phyloP scores from a whole-genome alignment of 73 alveolate species.

The Tetrahymena borealis region DNA sequence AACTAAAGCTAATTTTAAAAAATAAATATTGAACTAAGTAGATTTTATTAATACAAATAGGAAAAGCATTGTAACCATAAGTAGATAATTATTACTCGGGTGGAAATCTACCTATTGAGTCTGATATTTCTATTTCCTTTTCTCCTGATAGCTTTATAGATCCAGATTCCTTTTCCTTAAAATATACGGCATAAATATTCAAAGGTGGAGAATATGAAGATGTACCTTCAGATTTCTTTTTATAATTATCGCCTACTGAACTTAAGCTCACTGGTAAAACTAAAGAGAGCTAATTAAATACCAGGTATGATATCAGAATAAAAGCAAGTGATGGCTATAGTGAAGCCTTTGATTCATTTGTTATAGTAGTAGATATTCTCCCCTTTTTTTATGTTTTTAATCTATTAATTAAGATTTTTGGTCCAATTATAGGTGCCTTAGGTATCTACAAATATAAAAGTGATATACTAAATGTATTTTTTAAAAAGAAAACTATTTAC shows the following conservation, averaged over 20 bases:
- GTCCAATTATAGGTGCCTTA: background rate
- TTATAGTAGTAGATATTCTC: background rate
- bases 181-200: background rate
- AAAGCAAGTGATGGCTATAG: background rate
- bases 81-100: background rate
- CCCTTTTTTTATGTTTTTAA: background rate
- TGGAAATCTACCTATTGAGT: background rate
- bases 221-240: background rate
- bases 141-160: background rate
- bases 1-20: no score
- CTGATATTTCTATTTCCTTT: background rate
- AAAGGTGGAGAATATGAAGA: background rate
- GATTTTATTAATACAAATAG: background rate
- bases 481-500: background rate
- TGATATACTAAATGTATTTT: background rate
- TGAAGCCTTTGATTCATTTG: background rate
- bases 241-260: background rate
- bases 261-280: background rate
- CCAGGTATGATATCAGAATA: background rate
- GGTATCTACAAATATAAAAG: background rate
- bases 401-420: background rate
- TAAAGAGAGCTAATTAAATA: background rate
- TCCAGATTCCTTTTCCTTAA: background rate
- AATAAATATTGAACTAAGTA: no score
- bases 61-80: background rate